These are phyloP conservation scores for Sambucus nigra DNA, from an alignment of 129 eudicot species.

Conservation along the genomic window DNA sequence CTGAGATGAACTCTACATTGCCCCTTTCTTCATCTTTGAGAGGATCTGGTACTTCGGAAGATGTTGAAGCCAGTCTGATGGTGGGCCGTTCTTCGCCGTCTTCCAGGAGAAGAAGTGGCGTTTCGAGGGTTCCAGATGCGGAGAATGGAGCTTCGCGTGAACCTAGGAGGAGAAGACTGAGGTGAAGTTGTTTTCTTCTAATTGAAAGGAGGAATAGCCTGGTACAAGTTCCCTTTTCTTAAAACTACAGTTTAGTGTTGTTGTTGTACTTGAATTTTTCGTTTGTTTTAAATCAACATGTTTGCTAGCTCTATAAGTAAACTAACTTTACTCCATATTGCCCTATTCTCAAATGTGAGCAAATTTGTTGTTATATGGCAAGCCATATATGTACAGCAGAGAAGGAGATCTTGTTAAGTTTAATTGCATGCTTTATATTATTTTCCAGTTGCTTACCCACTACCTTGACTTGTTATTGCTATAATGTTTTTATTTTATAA, in stretches of 20 bases:
- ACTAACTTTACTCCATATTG: background rate
- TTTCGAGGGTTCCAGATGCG: slow-evolving; percentile 32
- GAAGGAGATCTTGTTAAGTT: too few relatives aligned
- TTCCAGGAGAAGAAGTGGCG: slow-evolving; percentile 32
- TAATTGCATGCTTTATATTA: too few relatives aligned
- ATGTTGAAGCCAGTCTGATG: slow-evolving; percentile 16
- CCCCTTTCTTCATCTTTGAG: slow-evolving; percentile 31
- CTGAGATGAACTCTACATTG: slow-evolving; percentile 24
- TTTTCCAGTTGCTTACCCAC: too few relatives aligned
- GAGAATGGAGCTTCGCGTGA: slow-evolving; percentile 45
- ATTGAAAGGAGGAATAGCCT: background rate
- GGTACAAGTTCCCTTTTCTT: background rate
- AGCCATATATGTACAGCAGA: too few relatives aligned
- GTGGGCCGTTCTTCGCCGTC: slow-evolving; percentile 5
- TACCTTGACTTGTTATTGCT: too few relatives aligned
- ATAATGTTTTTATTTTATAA: too few relatives aligned
- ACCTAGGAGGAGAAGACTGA: slow-evolving; percentile 56
- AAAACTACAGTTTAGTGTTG: slow-evolving; percentile 18
- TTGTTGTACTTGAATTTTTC: background rate
- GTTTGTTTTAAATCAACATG: background rate
- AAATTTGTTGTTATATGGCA: background rate
- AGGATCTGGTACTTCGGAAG: slow-evolving; percentile 24
- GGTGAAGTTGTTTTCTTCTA: slow-evolving; percentile 18
- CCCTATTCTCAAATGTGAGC: background rate
- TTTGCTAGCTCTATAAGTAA: background rate